Base-by-base conservation (phyloP, 306 rosid genomes). In the Hylodesmum podocarpum region DNA sequence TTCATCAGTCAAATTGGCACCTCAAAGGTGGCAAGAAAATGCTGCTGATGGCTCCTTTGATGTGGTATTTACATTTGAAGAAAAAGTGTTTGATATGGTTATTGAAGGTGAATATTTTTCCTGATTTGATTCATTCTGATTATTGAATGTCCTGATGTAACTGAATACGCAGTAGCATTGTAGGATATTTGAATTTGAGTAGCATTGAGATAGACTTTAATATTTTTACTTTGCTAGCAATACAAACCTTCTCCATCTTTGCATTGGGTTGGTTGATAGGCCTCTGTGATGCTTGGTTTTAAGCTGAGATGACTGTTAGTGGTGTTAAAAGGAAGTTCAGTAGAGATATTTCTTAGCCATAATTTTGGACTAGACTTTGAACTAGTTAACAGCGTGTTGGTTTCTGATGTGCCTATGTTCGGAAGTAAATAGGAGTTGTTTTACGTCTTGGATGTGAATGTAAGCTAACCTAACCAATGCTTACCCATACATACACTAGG, bases 21-120 rank as follows among this genome's bases (percentile, higher is more conserved):
- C 97, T 62, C 98, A 92, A 82, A 80, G 99, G 33, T 92, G 97
- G 99, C 97, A 95, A 83, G 97, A 92, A 6, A 92, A 95, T 80
- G 96, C 97, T 12, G 89, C 90, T 37, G 96, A 92, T 73, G 96
- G 99, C 33, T 74, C 57, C 57, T 92, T 89, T 79, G 99, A 95
- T 19, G 88, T 95, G 27, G 97, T 95, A 5, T 82, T 95, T 54
- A 78, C 96, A 29, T 95, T 92, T 62, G 97, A 92, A 86, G 97
- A 95, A 75, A 95, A 92, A 84, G 99, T 95, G 40, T 95, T 89
- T 21, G 97, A 95, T 86, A 89, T 91, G 96, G 97, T 92, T 27
- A 66, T 90, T 86, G 97, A 92, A 95, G 97, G 99, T 95, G 76
- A 57, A 66, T 76, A 21, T 12, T 40, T 68, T 53, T n/a, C 34